Base-by-base conservation (phyloP, 2,329 filamentous ascomycete genomes). In the Monilinia aucupariae region DNA sequence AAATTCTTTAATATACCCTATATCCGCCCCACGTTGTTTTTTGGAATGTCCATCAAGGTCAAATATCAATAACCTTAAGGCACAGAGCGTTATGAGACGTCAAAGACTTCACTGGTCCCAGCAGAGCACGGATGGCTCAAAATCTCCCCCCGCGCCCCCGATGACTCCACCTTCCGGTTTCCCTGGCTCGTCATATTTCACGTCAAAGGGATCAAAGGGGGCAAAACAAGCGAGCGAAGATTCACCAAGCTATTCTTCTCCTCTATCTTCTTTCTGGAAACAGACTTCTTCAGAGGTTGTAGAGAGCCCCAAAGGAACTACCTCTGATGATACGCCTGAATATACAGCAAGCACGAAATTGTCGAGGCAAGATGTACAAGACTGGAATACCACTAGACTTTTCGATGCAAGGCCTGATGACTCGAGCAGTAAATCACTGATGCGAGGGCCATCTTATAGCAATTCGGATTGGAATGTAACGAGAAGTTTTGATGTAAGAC, bases 391-490 rank as follows among this genome's bases (percentile, higher is more conserved):
- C 5, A 62, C 60, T 22, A 62, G 60, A 22, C 41, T 62, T 32
- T 62, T 56, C 10, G 60, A 59, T 59, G 30, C 43, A 4, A 51
- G 47, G 22, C 30, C 43, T 34, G 22, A 13, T 27, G 56, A 59
- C 12, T 51, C 45, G 10, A 39, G n/a, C 10, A 37, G 27, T 17
- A 25, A 27, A n/a, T 50, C 22, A 8, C 25, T n/a, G 3, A 37
- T 27, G 27, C 45, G 27, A 37, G 45, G 43, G 2, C 30, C 22
- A 51, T 39, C 56, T 51, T 15, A 59, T 30, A 39, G 47, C 22
- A 50, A 59, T 12, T 56, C 53, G 20, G 65, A 71, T 37, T 70
- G 69, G 69, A 69, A 64, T 25, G 64, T 64, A 7, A 64, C 62
- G 20, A 62, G 51, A 20, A 51, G 30, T n/a, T 37, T 53, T 2